These are phyloP conservation scores for Iris macrosiphon DNA, from an alignment of 106 monocot species.

Conservation along the genomic window DNA sequence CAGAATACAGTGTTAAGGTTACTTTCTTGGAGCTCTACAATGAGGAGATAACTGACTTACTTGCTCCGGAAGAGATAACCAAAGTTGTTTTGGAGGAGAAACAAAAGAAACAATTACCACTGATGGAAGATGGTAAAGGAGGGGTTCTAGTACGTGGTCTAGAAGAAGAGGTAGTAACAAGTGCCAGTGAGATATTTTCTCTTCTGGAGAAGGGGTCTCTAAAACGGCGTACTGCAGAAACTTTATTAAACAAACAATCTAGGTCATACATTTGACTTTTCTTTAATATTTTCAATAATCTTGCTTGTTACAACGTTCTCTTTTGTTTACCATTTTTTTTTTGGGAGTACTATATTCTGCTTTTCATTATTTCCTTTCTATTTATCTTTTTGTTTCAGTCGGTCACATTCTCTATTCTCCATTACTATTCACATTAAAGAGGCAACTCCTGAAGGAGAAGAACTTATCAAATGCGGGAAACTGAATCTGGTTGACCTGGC, in stretches of 20 bases:
- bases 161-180: slow-evolving; percentile 96
- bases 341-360: neutral
- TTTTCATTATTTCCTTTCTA: slow-evolving; percentile 4
- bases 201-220: slow-evolving; percentile 90
- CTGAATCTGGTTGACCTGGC: slow-evolving; percentile 96
- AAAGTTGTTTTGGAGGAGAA: slow-evolving; percentile 71
- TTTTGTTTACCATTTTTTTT: too few species aligned
- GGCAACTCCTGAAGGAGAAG: slow-evolving; percentile 99
- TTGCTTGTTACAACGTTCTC: too few species aligned
- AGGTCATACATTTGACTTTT: slow-evolving; percentile 37
- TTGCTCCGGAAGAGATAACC: slow-evolving; percentile 89
- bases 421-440: slow-evolving; percentile 99
- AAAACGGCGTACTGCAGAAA: slow-evolving; percentile 94
- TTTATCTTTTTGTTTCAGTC: slow-evolving; percentile 60
- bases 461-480: slow-evolving; percentile 97
- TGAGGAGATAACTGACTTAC: slow-evolving; percentile 96
- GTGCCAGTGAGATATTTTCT: slow-evolving; percentile 79
- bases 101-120: slow-evolving; percentile 83
- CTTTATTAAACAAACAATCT: slow-evolving; percentile 95
- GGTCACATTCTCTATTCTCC: slow-evolving; percentile 97
- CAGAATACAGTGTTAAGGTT: slow-evolving; percentile 98
- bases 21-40: slow-evolving; percentile 97
- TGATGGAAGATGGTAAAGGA: slow-evolving; percentile 99
- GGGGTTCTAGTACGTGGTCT: slow-evolving; percentile 94
- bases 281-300: neutral